Conservation (phyloP, 2,329 filamentous ascomycete genomes). For the Monosporascus sp. region DNA sequence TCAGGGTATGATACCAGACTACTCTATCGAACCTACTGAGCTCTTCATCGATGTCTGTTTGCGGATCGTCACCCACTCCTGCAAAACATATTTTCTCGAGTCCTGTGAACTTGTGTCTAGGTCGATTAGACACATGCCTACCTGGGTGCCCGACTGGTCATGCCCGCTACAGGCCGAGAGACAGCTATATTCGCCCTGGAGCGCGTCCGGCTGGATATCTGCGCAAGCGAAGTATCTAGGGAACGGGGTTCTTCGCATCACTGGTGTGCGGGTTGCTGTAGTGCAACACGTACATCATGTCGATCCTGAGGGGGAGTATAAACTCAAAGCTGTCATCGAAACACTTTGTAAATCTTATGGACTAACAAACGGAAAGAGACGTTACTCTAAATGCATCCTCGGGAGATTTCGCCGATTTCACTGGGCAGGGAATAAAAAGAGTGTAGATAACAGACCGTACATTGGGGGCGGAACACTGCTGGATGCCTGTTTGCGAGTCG, state of each 20-base stretch:
- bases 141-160: neutral
- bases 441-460: neutral
- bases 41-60: neutral
- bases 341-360: too few relatives aligned
- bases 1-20: neutral
- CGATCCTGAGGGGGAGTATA: neutral
- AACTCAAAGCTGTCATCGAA: too few relatives aligned
- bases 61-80: neutral
- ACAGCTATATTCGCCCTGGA: accelerated
- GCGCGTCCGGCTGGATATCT: neutral
- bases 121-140: neutral
- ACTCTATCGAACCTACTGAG: neutral
- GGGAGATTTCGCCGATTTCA: neutral
- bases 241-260: neutral
- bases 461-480: neutral
- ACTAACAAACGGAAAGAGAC: too few relatives aligned
- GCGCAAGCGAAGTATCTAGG: neutral
- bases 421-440: neutral
- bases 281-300: neutral
- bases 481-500: neutral
- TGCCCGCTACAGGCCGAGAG: neutral
- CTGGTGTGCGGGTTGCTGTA: neutral
- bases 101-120: neutral
- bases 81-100: neutral
- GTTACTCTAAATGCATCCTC: too few relatives aligned